Evolutionary conservation across 148 eudicot species (phyloP).

Genomic region (Amaranthus palmeri): DNA sequence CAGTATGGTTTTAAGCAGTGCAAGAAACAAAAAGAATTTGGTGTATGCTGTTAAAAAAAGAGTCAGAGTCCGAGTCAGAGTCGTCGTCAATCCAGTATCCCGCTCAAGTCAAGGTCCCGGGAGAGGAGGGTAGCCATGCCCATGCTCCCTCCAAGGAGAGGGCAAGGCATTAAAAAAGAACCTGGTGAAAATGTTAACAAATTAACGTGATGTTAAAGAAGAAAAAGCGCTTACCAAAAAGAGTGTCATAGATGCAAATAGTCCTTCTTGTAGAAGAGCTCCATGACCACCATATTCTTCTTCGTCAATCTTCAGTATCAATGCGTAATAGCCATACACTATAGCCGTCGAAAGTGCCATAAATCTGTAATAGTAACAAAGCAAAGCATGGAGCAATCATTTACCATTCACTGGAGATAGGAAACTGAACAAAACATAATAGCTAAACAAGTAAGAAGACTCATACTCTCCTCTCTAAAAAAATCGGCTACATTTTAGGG

Average conservation of each 20-base stretch:
- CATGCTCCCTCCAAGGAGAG: no score
- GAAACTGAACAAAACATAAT: no score
- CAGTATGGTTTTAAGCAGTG: not conserved
- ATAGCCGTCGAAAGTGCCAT: conserved; percentile 67
- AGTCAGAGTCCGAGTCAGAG: no score
- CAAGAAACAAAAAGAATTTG: not conserved
- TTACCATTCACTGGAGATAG: not conserved
- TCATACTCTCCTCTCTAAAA: no score
- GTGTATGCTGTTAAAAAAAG: no score
- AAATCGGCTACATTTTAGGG: no score
- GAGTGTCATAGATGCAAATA: conserved; percentile 83
- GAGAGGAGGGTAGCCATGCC: no score
- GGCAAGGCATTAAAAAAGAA: not conserved
- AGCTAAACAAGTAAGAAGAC: no score
- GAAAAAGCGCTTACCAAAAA: conserved; percentile 61
- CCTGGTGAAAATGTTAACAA: not conserved
- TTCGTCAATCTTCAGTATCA: conserved; percentile 79
- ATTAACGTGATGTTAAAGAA: not conserved
- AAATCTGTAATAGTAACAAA: conserved; percentile 44
- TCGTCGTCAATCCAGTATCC: no score
- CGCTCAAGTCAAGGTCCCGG: no score
- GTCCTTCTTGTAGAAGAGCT: conserved; percentile 95
- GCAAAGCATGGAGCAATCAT: not conserved
- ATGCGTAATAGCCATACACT: conserved; percentile 79
- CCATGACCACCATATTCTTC: conserved; percentile 97